phyloP scores from a whole-genome alignment of 345 rosid species.

The Hevea brasiliensis region DNA sequence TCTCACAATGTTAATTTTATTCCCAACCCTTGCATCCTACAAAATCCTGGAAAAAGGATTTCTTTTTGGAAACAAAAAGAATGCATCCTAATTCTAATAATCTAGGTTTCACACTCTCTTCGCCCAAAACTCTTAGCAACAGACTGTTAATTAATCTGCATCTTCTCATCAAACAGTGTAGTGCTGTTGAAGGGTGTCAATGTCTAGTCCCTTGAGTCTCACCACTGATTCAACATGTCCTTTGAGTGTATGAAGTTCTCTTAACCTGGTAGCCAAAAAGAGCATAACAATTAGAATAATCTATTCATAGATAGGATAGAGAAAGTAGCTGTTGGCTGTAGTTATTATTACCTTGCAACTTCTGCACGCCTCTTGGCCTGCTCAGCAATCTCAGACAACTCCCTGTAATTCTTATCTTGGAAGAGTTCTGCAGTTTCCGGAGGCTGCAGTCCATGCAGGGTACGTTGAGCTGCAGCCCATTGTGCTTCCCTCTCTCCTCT shows the following conservation, averaged over 20 bases:
- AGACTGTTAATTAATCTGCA: background rate
- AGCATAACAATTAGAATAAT: background rate
- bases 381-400: conserved; percentile 79
- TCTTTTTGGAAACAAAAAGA: background rate
- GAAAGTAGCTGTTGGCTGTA: background rate
- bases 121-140: conserved; percentile 3
- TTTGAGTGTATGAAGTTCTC: conserved; percentile 88
- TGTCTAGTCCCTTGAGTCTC: conserved; percentile 90
- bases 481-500: conserved; percentile 87
- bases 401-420: conserved; percentile 59
- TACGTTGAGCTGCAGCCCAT: conserved; percentile 88
- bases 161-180: conserved; percentile 58
- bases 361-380: conserved; percentile 92
- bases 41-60: conserved; percentile 1
- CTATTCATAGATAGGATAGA: too few relatives aligned
- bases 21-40: conserved; percentile 10
- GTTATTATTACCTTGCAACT: conserved; percentile 63
- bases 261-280: conserved; percentile 44
- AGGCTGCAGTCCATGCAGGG: conserved; percentile 73
- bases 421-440: conserved; percentile 50
- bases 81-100: background rate
- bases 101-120: background rate
- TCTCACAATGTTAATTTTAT: too few relatives aligned
- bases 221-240: conserved; percentile 94
- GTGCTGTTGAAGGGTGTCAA: conserved; percentile 82